These are phyloP conservation scores for Sporothrix luriei DNA, from an alignment of 2,329 filamentous ascomycete genomes.

Conservation along the genomic window DNA sequence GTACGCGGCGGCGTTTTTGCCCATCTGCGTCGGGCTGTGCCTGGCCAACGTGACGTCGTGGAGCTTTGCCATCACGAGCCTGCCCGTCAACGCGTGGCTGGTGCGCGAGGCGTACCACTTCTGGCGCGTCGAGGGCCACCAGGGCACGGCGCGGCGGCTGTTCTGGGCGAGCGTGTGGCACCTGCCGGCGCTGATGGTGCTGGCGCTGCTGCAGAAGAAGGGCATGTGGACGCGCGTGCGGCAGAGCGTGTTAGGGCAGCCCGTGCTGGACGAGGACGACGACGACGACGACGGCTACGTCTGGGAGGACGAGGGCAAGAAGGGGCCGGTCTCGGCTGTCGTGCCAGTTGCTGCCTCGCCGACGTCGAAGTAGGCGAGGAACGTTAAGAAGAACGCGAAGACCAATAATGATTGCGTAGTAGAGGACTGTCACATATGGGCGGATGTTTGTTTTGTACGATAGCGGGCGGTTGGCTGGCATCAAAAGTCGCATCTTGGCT, in stretches of 20 bases:
- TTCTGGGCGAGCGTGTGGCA: conserved; percentile 99
- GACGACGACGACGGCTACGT: conserved; percentile 55
- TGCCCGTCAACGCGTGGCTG: conserved; percentile 85
- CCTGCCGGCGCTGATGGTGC: conserved; percentile 82
- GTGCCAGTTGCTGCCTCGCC: neutral
- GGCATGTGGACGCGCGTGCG: conserved; percentile 86
- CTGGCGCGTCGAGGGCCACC: conserved; percentile 75
- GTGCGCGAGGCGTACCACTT: conserved; percentile 77
- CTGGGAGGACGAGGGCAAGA: conserved; percentile 20
- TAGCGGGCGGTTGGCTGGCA: neutral
- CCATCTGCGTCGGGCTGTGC: conserved; percentile 79
- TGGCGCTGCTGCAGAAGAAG: conserved; percentile 91
- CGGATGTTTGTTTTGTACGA: conserved; percentile 7
- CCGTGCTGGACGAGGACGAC: conserved; percentile 58
- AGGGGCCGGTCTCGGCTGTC: neutral
- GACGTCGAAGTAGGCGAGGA: neutral
- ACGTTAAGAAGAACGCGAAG: neutral
- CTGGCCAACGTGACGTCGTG: conserved; percentile 80
- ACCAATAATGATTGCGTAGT: neutral
- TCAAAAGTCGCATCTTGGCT: conserved; percentile 7
- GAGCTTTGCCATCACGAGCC: conserved; percentile 78
- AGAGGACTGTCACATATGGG: neutral
- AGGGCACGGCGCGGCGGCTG: conserved; percentile 77
- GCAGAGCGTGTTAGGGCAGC: conserved; percentile 64
- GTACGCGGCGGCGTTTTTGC: conserved; percentile 83